A percentile compares a stretch with the other conserved stretches of the same genome.
These are phyloP conservation scores for Arthrobotrys megalospora DNA, from an alignment of 2,329 filamentous ascomycete genomes.

Conservation along the genomic window DNA sequence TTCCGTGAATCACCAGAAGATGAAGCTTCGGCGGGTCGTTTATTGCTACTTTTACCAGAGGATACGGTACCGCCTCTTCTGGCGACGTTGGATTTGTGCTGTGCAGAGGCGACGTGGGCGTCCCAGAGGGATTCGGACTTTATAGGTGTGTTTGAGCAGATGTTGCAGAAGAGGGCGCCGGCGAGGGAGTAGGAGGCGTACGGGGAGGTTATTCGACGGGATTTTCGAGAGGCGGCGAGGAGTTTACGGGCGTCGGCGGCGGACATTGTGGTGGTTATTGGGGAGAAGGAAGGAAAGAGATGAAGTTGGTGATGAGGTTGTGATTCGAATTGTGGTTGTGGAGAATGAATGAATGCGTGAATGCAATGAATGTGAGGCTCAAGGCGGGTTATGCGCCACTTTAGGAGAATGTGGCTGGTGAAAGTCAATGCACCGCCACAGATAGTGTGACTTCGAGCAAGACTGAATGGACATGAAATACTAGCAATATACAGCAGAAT, in stretches of 20 bases:
- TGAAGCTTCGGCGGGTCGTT: constrained; percentile 64
- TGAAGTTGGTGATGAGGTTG: constrained; percentile 26
- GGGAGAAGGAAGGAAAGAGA: not conserved
- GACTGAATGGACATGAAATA: not conserved
- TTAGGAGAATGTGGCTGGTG: constrained; percentile 14
- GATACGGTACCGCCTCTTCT: constrained; percentile 63
- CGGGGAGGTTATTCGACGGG: constrained; percentile 80
- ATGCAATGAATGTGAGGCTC: constrained; percentile 19
- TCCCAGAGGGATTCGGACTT: constrained; percentile 70
- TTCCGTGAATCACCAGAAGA: constrained; percentile 71
- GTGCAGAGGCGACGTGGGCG: constrained; percentile 69
- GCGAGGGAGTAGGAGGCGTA: constrained; percentile 78
- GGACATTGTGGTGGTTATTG: constrained; percentile 21
- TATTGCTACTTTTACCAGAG: constrained; percentile 35
- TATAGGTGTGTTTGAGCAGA: constrained; percentile 78
- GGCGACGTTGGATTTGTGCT: constrained; percentile 69
- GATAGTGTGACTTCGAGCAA: not conserved
- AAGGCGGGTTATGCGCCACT: constrained; percentile 16
- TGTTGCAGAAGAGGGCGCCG: constrained; percentile 77
- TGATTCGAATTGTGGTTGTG: constrained; percentile 62
- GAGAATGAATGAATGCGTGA: constrained; percentile 54
- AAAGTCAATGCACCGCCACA: constrained; percentile 17
- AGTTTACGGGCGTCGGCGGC: constrained; percentile 88
- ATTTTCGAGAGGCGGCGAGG: constrained; percentile 81
- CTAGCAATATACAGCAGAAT: no score